Percentiles rank a stretch among this genome's conserved stretches.
phyloP scores from a whole-genome alignment of 2,329 filamentous ascomycete genomes.

The Lecanosticta acicola region DNA sequence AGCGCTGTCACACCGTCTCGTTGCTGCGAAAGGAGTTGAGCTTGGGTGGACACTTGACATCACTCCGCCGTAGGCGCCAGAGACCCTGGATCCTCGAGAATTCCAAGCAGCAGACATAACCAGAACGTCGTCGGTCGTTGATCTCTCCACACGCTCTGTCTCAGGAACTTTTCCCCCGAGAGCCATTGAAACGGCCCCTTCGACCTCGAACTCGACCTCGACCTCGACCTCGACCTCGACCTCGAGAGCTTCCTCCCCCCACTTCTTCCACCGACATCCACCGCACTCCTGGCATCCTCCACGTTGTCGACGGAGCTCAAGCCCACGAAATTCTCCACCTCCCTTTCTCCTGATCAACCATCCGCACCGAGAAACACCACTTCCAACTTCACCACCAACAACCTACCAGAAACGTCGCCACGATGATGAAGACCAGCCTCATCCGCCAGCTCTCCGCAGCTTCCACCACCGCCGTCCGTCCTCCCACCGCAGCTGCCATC shows the following conservation, averaged over 20 bases:
- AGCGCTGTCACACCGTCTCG: not conserved
- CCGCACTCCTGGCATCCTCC: no score
- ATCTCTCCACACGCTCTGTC: no score
- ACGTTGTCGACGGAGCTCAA: no score
- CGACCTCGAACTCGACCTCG: no score
- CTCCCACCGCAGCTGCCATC: slow-evolving; percentile 22
- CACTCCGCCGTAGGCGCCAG: not conserved
- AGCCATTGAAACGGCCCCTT: no score
- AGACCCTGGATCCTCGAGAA: not conserved
- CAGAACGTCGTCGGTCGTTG: no score
- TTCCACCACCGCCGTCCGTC: slow-evolving; percentile 25
- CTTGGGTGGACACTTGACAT: not conserved
- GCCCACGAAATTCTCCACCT: no score
- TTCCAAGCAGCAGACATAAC: not conserved
- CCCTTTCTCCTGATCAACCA: not conserved
- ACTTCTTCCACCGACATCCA: no score
- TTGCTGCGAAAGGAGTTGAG: not conserved
- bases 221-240: no score
- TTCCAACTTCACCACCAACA: not conserved
- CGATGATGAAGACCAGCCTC: slow-evolving; percentile 31
- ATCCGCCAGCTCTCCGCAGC: slow-evolving; percentile 31
- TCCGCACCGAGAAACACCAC: not conserved
- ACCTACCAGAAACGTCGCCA: slow-evolving; percentile 3
- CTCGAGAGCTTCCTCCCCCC: no score
- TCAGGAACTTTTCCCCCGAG: no score